Conservation (phyloP, 495 filamentous ascomycete genomes). For the Baudoinia panamericana region DNA sequence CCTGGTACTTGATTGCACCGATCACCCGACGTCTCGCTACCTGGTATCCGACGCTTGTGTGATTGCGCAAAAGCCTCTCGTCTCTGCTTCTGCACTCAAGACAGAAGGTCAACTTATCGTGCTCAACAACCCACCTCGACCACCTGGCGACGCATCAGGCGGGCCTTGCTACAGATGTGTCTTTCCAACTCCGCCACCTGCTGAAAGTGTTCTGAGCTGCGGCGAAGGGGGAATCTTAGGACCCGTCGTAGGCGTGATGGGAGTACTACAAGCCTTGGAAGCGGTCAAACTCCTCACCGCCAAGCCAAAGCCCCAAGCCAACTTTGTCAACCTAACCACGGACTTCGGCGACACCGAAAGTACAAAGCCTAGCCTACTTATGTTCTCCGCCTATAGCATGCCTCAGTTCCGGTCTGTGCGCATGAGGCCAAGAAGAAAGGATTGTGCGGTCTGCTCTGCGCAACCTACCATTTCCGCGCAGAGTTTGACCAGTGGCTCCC, state of each 20-base stretch:
- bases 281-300: slow-evolving; percentile 65
- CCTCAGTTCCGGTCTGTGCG: slow-evolving; percentile 60
- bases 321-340: not conserved
- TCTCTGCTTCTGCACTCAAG: slow-evolving; percentile 75
- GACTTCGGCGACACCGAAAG: not conserved
- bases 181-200: slow-evolving; percentile 74
- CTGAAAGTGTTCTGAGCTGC: slow-evolving; percentile 63
- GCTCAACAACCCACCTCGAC: slow-evolving; percentile 52
- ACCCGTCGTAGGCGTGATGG: slow-evolving; percentile 89
- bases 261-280: slow-evolving; percentile 78
- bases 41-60: slow-evolving; percentile 84
- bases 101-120: slow-evolving; percentile 85
- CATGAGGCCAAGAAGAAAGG: slow-evolving; percentile 49
- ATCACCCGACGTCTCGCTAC: slow-evolving; percentile 82
- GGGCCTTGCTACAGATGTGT: slow-evolving; percentile 91
- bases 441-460: slow-evolving; percentile 65
- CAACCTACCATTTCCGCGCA: slow-evolving; percentile 46
- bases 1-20: slow-evolving; percentile 84
- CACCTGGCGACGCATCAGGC: slow-evolving; percentile 35
- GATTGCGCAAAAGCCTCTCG: slow-evolving; percentile 60
- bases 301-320: not conserved
- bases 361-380: slow-evolving; percentile 39
- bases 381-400: slow-evolving; percentile 60
- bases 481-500: slow-evolving; percentile 46
- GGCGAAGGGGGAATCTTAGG: slow-evolving; percentile 87